Base-by-base conservation (phyloP, 2,329 filamentous ascomycete species). In the Ophiostoma himal-ulmi region DNA sequence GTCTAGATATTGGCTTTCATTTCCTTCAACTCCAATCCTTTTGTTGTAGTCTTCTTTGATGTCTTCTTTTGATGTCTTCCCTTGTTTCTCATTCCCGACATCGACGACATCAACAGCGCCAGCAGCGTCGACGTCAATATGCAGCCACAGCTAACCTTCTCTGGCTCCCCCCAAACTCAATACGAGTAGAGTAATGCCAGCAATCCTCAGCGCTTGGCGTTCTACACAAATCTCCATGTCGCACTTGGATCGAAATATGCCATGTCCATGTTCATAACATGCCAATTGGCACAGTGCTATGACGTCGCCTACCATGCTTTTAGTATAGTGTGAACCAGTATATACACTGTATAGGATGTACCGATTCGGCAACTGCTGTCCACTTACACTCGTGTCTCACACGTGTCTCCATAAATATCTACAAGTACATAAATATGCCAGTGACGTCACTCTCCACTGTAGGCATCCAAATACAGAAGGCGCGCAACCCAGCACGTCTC, bases 211-310 rank as follows among this genome's bases (percentile, higher is more conserved):
- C 52, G 14, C 44, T 48, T 48, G 44, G 44, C 44, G 44, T 20
- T 48, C 44, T 20, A 48, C 22, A 57, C 52, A 57, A 22, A 57
- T 57, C 52, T 57, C 52, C 52, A 57, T 26, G 52, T 57, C 52
- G 52, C 52, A 26, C n/a, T 57, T 26, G n/a, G 52, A 57, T 57
- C 52, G 52, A 26, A 26, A 14, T 26, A 57, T 26, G 52, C 52
- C 7, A 54, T 54, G 11, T 54, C n/a, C n/a, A 54, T 54, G 52
- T n/a, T n/a, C n/a, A n/a, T n/a, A n/a, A n/a, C 52, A 22, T 54
- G 48, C n/a, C 20, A n/a, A 65, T 39, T 37, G 34, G 34, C 62
- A 65, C 62, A 65, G 62, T 65, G 62, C 62, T 37, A 65, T 65
- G 62, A 65, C 62, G 62, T 65, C 62, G 62, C 5, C 14, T 17